Base-by-base conservation (phyloP, 768 basidiomycete species). In the Suillus brevipes region DNA sequence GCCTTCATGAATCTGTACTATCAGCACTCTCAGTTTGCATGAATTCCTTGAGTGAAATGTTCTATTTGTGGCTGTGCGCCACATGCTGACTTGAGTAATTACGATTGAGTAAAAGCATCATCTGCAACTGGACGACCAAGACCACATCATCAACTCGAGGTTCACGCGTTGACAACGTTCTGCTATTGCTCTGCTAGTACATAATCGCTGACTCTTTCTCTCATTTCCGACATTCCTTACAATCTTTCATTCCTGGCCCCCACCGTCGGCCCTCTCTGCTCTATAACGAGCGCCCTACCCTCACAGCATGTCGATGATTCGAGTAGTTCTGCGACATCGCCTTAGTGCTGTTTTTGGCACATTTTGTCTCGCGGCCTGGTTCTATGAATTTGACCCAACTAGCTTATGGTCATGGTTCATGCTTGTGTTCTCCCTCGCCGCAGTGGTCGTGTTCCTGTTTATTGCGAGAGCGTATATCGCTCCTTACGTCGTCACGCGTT, bases 381-480 rank as follows among this genome's bases (percentile, higher is more conserved):
- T 59, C 28, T 59, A 59, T n/a, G 31, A 37, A 25, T 34, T 43
- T 59, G 28, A 61, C 28, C 58, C 61, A 34, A 63, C 63, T 28
- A 61, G 25, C 52, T 38, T 49, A 16, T 69, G 68, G 23, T 81
- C 80, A 69, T 82, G 80, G 75, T 72, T 83, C 18, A 73, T 77
- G 10, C 63, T 84, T 53, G 69, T 84, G 38, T 71, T 83, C 55
- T 88, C 85, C 85, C 61, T 83, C 60, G 71, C 85, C 25, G 81
- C 87, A 69, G 71, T 87, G 62, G 67, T 84, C 57, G 82, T 82
- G 8, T 78, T 90, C 66, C 84, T 83, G 25, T 80, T 90, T 37
- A 69, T 90, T 62, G 79, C 88, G 59, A 84, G 91, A 62, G 87
- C 86, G 0, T 89, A 88, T 70, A 78, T 92, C 65, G 81, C 84